A percentile compares a stretch with the other conserved stretches of the same genome.
phyloP scores from a whole-genome alignment of 768 basidiomycete species.

The Mycena alexandri region DNA sequence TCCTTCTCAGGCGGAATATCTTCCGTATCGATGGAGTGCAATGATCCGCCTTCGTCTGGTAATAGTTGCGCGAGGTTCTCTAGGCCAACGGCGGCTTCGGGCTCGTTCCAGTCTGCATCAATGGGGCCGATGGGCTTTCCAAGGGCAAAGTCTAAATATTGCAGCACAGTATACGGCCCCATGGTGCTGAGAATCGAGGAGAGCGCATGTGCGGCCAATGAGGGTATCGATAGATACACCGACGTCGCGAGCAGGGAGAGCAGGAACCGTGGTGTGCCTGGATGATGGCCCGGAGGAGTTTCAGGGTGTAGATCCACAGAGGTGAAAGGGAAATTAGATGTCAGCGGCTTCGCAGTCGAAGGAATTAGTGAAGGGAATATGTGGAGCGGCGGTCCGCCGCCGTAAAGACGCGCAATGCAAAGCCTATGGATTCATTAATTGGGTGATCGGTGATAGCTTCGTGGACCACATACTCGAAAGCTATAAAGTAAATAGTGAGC shows the following conservation, averaged over 20 bases:
- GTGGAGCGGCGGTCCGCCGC: conserved; percentile 82
- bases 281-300: conserved; percentile 70
- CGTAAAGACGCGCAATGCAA: conserved; percentile 89
- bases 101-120: conserved; percentile 54
- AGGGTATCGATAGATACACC: conserved; percentile 86
- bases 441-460: neutral
- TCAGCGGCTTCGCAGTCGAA: conserved; percentile 76
- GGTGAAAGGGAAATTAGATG: conserved; percentile 67
- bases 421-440: conserved; percentile 60
- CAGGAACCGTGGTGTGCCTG: conserved; percentile 83
- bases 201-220: conserved; percentile 82
- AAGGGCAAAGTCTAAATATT: conserved; percentile 86
- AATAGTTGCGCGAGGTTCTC: conserved; percentile 72
- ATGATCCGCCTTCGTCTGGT: conserved; percentile 47
- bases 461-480: conserved; percentile 82
- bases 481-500: conserved; percentile 44
- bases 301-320: conserved; percentile 43
- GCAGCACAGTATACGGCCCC: conserved; percentile 80
- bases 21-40: conserved; percentile 28
- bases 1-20: conserved; percentile 48
- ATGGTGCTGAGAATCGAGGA: conserved; percentile 77
- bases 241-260: conserved; percentile 90
- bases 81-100: conserved; percentile 75
- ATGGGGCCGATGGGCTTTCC: conserved; percentile 71
- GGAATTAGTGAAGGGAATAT: conserved; percentile 76